Conservation (phyloP, 306 rosid genomes). For the Quercus gilva region DNA sequence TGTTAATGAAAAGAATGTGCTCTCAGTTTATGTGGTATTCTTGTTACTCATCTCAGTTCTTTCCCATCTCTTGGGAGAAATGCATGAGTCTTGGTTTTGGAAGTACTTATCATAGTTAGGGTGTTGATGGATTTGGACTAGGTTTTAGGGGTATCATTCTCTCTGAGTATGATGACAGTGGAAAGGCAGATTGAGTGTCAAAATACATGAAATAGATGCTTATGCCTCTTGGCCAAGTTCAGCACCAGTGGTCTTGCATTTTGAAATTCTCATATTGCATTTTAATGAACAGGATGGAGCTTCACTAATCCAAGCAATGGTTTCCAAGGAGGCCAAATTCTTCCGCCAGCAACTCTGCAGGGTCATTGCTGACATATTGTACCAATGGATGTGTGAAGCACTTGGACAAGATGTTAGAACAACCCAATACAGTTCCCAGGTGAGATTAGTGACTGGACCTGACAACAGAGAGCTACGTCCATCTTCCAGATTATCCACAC, state of each 20-base stretch:
- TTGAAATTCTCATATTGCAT: constrained; percentile 21
- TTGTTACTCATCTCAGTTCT: not conserved
- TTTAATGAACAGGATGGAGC: constrained; percentile 74
- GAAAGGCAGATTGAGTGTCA: not conserved
- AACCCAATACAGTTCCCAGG: constrained; percentile 36
- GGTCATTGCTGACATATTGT: constrained; percentile 55
- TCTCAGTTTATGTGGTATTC: not conserved
- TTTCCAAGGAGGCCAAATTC: constrained; percentile 69
- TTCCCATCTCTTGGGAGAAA: not conserved
- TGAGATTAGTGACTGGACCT: constrained; percentile 38
- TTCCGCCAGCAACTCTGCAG: constrained; percentile 65
- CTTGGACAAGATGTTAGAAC: constrained; percentile 42
- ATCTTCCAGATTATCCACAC: constrained; percentile 42
- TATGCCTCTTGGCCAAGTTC: constrained; percentile 2
- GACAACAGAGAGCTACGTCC: constrained; percentile 43
- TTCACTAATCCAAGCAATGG: constrained; percentile 69
- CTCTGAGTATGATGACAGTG: not conserved
- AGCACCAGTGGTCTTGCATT: not conserved
- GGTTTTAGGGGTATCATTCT: not conserved
- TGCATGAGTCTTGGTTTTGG: not conserved
- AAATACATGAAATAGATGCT: constrained; percentile 5
- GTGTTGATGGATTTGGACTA: not conserved
- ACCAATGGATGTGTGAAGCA: constrained; percentile 56
- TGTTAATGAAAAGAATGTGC: not conserved
- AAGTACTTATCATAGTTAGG: not conserved